phyloP scores from a whole-genome alignment of 2,329 filamentous ascomycete genomes.

The Ophiostoma tasmaniense region DNA sequence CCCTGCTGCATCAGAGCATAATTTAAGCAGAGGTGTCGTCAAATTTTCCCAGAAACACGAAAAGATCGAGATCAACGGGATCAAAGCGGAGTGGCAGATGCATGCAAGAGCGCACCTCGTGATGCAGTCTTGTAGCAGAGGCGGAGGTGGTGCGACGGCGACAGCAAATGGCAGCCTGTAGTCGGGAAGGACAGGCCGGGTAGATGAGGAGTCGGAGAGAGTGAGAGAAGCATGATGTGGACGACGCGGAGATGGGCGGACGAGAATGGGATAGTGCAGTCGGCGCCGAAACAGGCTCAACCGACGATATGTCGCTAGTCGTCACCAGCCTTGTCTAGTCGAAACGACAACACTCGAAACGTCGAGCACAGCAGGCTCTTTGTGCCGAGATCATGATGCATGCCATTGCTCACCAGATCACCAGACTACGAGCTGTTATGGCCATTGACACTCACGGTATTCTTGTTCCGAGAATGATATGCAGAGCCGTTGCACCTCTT shows the following conservation, averaged over 20 bases:
- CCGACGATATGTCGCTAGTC: not conserved
- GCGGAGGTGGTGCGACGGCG: not conserved
- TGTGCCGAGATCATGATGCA: not conserved
- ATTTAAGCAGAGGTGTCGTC: not conserved
- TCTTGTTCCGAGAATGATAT: not conserved
- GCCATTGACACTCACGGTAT: not conserved
- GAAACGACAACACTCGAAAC: not conserved
- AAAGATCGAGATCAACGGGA: not conserved
- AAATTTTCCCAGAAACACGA: not conserved
- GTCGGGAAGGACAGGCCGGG: not conserved
- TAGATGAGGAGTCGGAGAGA: not conserved
- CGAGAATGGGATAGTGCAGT: not conserved
- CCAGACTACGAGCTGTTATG: not conserved
- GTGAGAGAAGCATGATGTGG: not conserved
- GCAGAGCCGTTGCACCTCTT: not conserved
- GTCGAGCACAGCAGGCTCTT: not conserved
- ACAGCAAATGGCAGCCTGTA: not conserved
- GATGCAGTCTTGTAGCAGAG: not conserved
- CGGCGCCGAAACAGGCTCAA: not conserved
- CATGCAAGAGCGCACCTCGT: not conserved
- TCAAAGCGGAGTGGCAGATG: too few relatives aligned
- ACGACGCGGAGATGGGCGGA: not conserved
- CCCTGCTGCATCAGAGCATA: not conserved
- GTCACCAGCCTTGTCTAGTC: not conserved
- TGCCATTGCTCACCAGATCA: not conserved